Conservation (phyloP, 2,329 filamentous ascomycete genomes). For the Fusarium abutilonis region DNA sequence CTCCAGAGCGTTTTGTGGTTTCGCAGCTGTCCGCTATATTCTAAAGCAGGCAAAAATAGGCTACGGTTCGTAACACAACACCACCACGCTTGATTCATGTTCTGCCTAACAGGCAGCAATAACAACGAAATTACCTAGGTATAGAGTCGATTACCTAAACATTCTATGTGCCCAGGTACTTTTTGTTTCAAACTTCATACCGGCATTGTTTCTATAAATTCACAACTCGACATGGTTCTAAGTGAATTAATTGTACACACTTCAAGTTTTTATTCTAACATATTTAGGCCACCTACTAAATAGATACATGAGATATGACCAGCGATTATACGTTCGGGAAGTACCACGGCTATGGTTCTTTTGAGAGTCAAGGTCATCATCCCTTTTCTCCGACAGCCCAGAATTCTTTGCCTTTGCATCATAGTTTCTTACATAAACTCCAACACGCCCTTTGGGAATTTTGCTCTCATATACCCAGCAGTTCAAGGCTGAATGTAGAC, state of each 20-base stretch:
- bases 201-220: background rate
- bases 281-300: conserved; percentile 14
- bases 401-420: background rate
- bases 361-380: conserved; percentile 2
- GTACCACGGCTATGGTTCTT: conserved; percentile 1
- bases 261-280: conserved; percentile 25
- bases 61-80: background rate
- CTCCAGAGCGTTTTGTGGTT: conserved; percentile 6
- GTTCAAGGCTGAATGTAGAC: conserved; percentile 12
- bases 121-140: too few species aligned
- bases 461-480: background rate
- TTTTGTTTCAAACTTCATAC: background rate
- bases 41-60: conserved; percentile 1
- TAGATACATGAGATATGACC: conserved; percentile 32
- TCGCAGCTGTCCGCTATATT: background rate
- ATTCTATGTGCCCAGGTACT: too few species aligned
- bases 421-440: background rate
- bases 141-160: background rate
- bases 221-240: background rate
- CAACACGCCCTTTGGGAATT: background rate
- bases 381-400: conserved; percentile 9
- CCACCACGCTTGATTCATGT: background rate
- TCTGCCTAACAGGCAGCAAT: conserved; percentile 20
- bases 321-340: conserved; percentile 26
- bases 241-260: conserved; percentile 6